Base-by-base conservation (phyloP, 2,329 filamentous ascomycete genomes). In the Cryphonectria carpinicola region DNA sequence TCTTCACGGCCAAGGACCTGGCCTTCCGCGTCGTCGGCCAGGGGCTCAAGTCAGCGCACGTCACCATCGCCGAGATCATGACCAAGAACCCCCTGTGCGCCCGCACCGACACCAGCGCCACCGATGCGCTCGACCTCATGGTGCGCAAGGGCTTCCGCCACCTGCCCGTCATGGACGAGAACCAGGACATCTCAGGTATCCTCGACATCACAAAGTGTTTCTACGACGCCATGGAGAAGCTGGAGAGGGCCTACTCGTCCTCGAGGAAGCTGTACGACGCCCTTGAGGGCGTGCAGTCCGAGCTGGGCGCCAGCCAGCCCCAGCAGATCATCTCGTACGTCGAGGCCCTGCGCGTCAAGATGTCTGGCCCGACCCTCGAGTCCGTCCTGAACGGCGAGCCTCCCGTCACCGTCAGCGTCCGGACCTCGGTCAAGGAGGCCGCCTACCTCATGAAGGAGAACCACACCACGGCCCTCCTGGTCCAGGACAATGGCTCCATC, bases 251-350 rank as follows among this genome's bases (percentile, higher is more conserved):
- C 66, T 99, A 99, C 81, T 94, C 94, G 74, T 98, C 96, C 22
- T 99, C 96, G n/a, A 90, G 96, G 76, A 97, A 98, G 82, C 88
- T 99, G 32, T 98, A 99, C 81, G 96, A 98, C 85, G 96, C 96
- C 46, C 85, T 99, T 71, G 96, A 99, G 83, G 96, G 96, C 81
- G 96, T 99, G 3, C 96, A 99, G 83, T 97, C 95, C 1, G 96
- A 99, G 82, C 87, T 99, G 49, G 96, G 96, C 56, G 92, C 95
- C 67, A 97, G 93, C 79, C 96, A 99, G 81, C 96, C 96, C 17
- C 95, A 98, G 82, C 96, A 98, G 82, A 97, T 99, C 76, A 99
- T 99, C 77, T 95, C 98, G 81, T 99, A 99, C 78, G 96, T 99
- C 43, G 96, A 99, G 84, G 95, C 96, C 64, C 88, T 99, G 74